phyloP scores from a whole-genome alignment of 2,329 filamentous ascomycete species.

The Cladobotryum mycophilum region DNA sequence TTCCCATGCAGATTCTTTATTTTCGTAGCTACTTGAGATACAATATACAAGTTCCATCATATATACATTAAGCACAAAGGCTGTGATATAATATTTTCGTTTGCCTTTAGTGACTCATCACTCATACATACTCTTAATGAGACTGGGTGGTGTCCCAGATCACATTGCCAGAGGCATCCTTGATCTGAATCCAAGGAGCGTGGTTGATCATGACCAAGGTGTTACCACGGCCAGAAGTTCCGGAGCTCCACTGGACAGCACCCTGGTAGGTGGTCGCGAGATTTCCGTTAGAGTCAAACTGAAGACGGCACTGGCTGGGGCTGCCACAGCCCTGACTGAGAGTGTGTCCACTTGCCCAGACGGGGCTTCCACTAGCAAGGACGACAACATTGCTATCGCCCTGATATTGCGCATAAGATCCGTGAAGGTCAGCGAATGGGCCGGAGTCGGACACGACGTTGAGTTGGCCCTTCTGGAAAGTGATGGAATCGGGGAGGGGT shows the following conservation, averaged over 20 bases:
- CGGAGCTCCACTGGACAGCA: conserved; percentile 11
- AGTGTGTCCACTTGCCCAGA: conserved; percentile 15
- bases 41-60: too few relatives aligned
- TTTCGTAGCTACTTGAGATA: too few relatives aligned
- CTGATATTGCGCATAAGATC: conserved; percentile 19
- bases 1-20: too few relatives aligned
- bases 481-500: conserved; percentile 14
- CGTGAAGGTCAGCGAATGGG: conserved; percentile 15
- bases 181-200: conserved; percentile 16
- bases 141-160: conserved; percentile 15
- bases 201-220: conserved; percentile 11
- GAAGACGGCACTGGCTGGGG: conserved; percentile 11
- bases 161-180: conserved; percentile 13
- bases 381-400: conserved; percentile 21
- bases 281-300: conserved; percentile 12
- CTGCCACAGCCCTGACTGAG: conserved; percentile 12
- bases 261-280: conserved; percentile 11
- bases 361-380: conserved; percentile 10
- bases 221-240: conserved; percentile 10
- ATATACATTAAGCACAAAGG: too few relatives aligned
- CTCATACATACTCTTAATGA: too few relatives aligned
- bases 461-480: conserved; percentile 14
- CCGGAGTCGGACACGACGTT: conserved; percentile 15
- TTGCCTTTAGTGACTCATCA: too few relatives aligned
- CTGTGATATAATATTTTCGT: too few relatives aligned